These are phyloP conservation scores for Paraleonurus japonicus DNA, from an alignment of 257 asterid species.

Conservation along the genomic window DNA sequence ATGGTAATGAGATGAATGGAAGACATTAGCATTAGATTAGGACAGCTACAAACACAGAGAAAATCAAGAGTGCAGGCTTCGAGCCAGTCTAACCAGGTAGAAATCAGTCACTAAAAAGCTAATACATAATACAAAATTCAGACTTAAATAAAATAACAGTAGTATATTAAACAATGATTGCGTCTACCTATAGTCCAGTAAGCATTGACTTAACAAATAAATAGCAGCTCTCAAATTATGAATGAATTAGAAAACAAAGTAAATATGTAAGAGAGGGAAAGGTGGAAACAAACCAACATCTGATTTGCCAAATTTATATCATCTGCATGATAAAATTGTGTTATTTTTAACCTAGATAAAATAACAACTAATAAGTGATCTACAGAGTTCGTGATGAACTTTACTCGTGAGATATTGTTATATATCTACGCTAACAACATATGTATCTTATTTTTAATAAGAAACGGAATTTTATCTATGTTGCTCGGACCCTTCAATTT, in stretches of 20 bases:
- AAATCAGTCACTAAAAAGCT: neutral
- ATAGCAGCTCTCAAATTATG: neutral
- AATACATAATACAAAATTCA: neutral
- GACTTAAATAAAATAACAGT: conserved; percentile 5
- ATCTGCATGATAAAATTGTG: neutral
- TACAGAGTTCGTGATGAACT: too few relatives aligned
- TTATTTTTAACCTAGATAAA: neutral
- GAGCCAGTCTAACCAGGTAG: neutral
- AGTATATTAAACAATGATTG: neutral
- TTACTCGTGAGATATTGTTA: neutral
- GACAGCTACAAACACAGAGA: neutral
- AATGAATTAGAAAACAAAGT: neutral
- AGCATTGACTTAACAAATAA: neutral
- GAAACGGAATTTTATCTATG: neutral
- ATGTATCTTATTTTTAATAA: neutral
- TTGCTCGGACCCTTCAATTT: too few relatives aligned
- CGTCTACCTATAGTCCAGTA: neutral
- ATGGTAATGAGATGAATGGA: neutral
- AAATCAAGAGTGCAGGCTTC: neutral
- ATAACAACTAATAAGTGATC: neutral
- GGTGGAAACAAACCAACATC: neutral
- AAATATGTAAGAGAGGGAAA: neutral
- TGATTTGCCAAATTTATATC: neutral
- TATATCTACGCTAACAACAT: neutral
- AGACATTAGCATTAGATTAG: neutral